These are phyloP conservation scores for Cucurbita maxima DNA, from an alignment of 306 rosid species.

Conservation along the genomic window DNA sequence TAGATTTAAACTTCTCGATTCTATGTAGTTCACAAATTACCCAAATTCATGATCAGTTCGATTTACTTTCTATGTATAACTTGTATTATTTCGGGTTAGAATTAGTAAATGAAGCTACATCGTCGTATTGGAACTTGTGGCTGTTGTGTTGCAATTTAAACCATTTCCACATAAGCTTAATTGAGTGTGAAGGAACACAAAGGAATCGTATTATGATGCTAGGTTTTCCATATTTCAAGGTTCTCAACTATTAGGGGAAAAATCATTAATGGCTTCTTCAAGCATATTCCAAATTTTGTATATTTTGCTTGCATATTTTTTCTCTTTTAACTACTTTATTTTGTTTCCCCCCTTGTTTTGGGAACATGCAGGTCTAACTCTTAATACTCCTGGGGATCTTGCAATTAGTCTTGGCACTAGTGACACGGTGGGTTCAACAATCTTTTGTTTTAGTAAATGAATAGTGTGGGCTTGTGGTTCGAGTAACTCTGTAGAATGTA, in stretches of 20 bases:
- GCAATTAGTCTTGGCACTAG: conserved; percentile 97
- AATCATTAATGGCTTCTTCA: neutral
- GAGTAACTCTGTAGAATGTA: neutral
- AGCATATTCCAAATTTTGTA: neutral
- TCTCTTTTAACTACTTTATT: neutral
- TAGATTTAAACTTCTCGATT: neutral
- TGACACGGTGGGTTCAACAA: conserved; percentile 58
- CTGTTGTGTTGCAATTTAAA: neutral
- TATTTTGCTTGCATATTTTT: neutral
- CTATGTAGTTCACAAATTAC: neutral
- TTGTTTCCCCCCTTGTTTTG: no score
- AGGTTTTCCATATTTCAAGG: neutral
- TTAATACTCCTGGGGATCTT: conserved; percentile 83
- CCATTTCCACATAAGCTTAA: neutral
- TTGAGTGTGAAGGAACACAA: neutral
- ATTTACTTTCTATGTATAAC: neutral
- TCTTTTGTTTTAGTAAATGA: neutral
- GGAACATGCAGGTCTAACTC: conserved; percentile 68
- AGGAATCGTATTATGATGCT: neutral
- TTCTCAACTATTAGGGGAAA: neutral
- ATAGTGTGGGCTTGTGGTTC: neutral
- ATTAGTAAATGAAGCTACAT: neutral
- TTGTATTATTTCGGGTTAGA: neutral
- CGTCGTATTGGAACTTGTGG: neutral
- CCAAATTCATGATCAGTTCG: neutral